phyloP scores from a whole-genome alignment of 306 rosid species.

The Quercus bicolor region DNA sequence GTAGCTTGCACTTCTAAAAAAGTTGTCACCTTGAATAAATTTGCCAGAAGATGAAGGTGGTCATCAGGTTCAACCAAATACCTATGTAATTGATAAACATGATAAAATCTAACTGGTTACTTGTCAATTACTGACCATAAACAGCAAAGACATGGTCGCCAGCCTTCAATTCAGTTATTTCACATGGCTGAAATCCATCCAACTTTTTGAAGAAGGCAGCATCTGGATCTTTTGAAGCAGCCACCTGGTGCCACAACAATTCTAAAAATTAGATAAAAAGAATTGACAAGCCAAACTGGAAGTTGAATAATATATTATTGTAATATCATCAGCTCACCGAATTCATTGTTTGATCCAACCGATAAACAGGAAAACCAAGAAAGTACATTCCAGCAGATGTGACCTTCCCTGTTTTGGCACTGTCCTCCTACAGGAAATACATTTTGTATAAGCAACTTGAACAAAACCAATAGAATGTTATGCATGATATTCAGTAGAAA shows the following conservation, averaged over 20 bases:
- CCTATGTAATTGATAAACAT: slow-evolving; percentile 18
- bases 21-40: slow-evolving; percentile 81
- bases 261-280: slow-evolving; percentile 22
- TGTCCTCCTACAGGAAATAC: slow-evolving; percentile 67
- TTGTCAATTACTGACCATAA: slow-evolving; percentile 57
- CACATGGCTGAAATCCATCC: slow-evolving; percentile 96
- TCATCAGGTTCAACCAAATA: slow-evolving; percentile 11
- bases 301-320: slow-evolving; percentile 4
- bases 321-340: slow-evolving; percentile 54
- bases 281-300: slow-evolving; percentile 1
- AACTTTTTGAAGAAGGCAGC: slow-evolving; percentile 83
- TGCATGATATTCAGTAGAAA: neutral
- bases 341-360: slow-evolving; percentile 73
- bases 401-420: slow-evolving; percentile 78
- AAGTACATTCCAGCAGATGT: slow-evolving; percentile 98
- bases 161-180: slow-evolving; percentile 83
- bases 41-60: slow-evolving; percentile 6
- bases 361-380: slow-evolving; percentile 97
- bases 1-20: slow-evolving; percentile 92
- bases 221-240: slow-evolving; percentile 97
- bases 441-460: slow-evolving; percentile 5
- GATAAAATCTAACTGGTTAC: slow-evolving; percentile 5
- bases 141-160: slow-evolving; percentile 92
- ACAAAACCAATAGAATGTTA: slow-evolving; percentile 23
- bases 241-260: slow-evolving; percentile 44